Percentiles rank a stretch among this genome's conserved stretches.
Evolutionary conservation across 768 basidiomycete species (phyloP).

Genomic region (Panaeolus papilionaceus): DNA sequence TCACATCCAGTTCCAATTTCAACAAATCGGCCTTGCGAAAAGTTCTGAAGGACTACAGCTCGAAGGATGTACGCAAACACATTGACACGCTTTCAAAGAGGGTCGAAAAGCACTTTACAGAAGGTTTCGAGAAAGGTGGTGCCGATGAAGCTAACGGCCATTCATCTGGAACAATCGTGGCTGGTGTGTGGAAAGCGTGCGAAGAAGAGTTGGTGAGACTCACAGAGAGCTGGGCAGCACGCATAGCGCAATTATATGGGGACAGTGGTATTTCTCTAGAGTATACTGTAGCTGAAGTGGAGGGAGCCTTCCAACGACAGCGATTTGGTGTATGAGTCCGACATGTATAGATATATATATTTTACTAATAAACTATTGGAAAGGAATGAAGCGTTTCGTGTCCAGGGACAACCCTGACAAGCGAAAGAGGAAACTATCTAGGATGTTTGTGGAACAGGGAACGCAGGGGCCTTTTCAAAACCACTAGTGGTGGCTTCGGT

Average conservation of each 20-base stretch:
- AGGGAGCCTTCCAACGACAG: constrained; percentile 78
- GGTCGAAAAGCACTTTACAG: constrained; percentile 95
- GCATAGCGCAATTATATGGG: constrained; percentile 81
- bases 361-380: constrained; percentile 9
- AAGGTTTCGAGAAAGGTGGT: constrained; percentile 71
- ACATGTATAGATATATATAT: constrained; percentile 16
- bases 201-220: constrained; percentile 83
- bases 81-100: constrained; percentile 88
- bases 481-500: constrained; percentile 15
- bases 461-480: constrained; percentile 33
- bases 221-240: constrained; percentile 68
- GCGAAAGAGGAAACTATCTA: constrained; percentile 16
- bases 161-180: constrained; percentile 69
- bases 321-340: constrained; percentile 29
- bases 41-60: constrained; percentile 81
- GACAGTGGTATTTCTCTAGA: constrained; percentile 78
- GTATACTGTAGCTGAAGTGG: constrained; percentile 76
- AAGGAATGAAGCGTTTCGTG: background rate
- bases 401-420: constrained; percentile 1
- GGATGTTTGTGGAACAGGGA: constrained; percentile 46
- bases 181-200: constrained; percentile 90
- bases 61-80: constrained; percentile 90
- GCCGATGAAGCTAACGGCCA: constrained; percentile 62
- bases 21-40: constrained; percentile 83
- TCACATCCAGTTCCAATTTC: constrained; percentile 77